Conservation (phyloP, 768 basidiomycete genomes). For the Podaxis pistillaris region DNA sequence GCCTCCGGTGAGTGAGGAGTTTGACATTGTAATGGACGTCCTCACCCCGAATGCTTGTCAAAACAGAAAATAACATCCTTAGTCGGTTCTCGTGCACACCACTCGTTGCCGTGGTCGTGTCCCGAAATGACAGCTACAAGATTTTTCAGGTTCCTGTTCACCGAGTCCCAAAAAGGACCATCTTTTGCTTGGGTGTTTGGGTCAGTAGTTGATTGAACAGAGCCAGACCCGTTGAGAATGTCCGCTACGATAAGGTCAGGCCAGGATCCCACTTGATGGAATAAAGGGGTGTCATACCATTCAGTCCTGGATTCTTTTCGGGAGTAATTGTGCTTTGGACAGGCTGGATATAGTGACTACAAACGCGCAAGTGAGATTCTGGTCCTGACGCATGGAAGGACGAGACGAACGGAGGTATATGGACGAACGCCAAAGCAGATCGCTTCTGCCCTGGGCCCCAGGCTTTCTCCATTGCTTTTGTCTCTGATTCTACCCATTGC, state of each 20-base stretch:
- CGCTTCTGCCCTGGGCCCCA: slow-evolving; percentile 57
- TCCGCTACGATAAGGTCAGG: slow-evolving; percentile 41
- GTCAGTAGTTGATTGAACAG: slow-evolving; percentile 54
- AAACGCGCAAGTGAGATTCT: not conserved
- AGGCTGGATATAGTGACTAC: slow-evolving; percentile 35
- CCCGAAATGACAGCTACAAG: slow-evolving; percentile 68
- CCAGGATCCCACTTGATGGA: not conserved
- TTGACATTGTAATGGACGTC: not conserved
- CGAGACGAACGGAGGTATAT: slow-evolving; percentile 67
- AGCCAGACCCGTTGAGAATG: slow-evolving; percentile 44
- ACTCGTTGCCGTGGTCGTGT: slow-evolving; percentile 79
- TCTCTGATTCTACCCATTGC: slow-evolving; percentile 57
- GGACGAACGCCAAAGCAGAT: slow-evolving; percentile 68
- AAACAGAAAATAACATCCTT: slow-evolving; percentile 73
- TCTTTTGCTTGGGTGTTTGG: slow-evolving; percentile 44
- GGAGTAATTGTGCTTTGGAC: slow-evolving; percentile 35
- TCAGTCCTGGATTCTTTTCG: slow-evolving; percentile 40
- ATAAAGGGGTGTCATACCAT: slow-evolving; percentile 28
- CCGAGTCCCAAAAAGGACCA: slow-evolving; percentile 57
- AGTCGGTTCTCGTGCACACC: slow-evolving; percentile 68
- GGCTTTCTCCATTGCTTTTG: slow-evolving; percentile 46
- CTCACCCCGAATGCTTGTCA: slow-evolving; percentile 72
- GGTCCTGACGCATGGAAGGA: not conserved
- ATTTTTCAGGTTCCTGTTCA: slow-evolving; percentile 60
- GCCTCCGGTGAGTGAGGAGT: not conserved